phyloP scores from a whole-genome alignment of 2,329 filamentous ascomycete genomes.

The Cercospora berteroae region DNA sequence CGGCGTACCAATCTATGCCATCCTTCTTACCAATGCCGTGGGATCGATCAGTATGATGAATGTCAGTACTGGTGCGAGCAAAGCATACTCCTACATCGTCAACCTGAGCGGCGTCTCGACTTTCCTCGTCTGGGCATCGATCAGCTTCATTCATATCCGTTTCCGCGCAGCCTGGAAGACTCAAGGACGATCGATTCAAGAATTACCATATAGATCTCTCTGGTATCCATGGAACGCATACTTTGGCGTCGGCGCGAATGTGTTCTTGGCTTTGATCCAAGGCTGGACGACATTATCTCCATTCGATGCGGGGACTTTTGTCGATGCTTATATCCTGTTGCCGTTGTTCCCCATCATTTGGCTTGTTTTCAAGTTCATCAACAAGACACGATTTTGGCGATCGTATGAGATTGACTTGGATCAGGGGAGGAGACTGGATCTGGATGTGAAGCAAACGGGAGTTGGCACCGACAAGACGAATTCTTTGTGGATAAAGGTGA shows the following conservation, averaged over 20 bases:
- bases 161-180: slow-evolving; percentile 63
- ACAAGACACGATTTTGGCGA: slow-evolving; percentile 39
- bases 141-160: slow-evolving; percentile 68
- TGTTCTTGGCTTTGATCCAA: slow-evolving; percentile 53
- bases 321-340: slow-evolving; percentile 56
- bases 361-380: slow-evolving; percentile 48
- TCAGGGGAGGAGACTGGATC: slow-evolving; percentile 41
- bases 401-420: slow-evolving; percentile 45
- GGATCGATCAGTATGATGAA: slow-evolving; percentile 76
- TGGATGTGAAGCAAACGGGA: slow-evolving; percentile 31
- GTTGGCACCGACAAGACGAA: neutral
- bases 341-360: slow-evolving; percentile 51
- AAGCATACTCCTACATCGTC: slow-evolving; percentile 67
- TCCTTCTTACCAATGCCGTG: slow-evolving; percentile 68
- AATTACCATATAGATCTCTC: slow-evolving; percentile 49
- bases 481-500: neutral
- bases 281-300: slow-evolving; percentile 55
- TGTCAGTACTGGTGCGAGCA: slow-evolving; percentile 62
- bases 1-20: slow-evolving; percentile 59
- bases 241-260: slow-evolving; percentile 48
- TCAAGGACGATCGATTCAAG: slow-evolving; percentile 55
- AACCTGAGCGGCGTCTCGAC: slow-evolving; percentile 63
- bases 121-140: slow-evolving; percentile 69
- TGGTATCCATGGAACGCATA: slow-evolving; percentile 55
- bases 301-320: slow-evolving; percentile 52